Conservation (phyloP, 225 moss, liverwort and hornwort species). For the Antitrichia curtipendula region DNA sequence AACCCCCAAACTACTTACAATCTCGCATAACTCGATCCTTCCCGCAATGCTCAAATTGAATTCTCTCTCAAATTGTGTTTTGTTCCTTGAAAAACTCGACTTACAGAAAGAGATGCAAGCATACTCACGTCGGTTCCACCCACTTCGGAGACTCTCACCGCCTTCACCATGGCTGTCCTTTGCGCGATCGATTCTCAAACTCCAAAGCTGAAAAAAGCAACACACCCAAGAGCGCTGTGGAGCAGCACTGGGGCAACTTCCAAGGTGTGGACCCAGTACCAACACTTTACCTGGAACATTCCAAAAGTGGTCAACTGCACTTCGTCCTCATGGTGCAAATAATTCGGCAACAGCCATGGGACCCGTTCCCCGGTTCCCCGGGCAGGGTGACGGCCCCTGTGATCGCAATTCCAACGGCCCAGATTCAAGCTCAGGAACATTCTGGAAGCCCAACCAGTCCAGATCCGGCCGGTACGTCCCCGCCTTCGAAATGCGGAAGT, state of each 20-base stretch:
- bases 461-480: not conserved
- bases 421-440: not conserved
- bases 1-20: not conserved
- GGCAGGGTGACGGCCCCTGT: too few species aligned
- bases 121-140: conserved; percentile 25
- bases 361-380: not conserved
- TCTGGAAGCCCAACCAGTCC: not conserved
- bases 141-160: not conserved
- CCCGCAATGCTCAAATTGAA: not conserved
- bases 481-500: too few species aligned
- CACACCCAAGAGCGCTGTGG: not conserved
- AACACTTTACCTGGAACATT: not conserved
- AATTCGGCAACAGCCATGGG: not conserved
- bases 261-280: too few species aligned
- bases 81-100: too few species aligned
- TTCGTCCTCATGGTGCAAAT: not conserved
- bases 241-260: too few species aligned
- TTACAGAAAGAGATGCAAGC: not conserved
- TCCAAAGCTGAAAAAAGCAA: not conserved
- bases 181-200: not conserved
- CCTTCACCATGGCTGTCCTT: conserved; percentile 21
- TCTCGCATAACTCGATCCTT: not conserved
- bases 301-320: not conserved
- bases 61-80: not conserved
- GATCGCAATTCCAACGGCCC: not conserved